Base-by-base conservation (phyloP, 768 basidiomycete species). In the Rhodotorula toruloides region DNA sequence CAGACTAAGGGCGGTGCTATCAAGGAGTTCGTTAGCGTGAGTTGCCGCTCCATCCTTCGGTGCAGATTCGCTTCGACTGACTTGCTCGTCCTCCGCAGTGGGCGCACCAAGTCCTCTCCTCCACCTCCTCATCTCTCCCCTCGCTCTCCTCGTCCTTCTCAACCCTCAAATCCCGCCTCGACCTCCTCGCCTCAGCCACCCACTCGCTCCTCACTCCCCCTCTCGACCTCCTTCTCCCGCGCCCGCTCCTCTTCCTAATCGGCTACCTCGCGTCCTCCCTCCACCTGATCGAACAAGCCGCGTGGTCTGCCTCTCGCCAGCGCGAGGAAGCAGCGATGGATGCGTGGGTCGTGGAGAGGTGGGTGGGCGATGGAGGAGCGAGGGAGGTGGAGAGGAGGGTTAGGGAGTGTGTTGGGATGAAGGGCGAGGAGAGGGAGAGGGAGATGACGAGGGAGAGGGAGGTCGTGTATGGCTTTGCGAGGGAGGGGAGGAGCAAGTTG, bases 231-330 rank as follows among this genome's bases (percentile, higher is more conserved):
- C 77, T 86, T 2, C 73, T 86, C 25, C 79, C 84, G 0, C 83
- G 84, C 6, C 82, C 85, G 0, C 82, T 84, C 4, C 78, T 90
- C 32, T 81, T 84, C 70, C 78, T 87, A 6, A 78, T 85, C 39
- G 85, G 84, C 2, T 80, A 83, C 50, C 68, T 83, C 37, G 79
- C 85, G 0, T 83, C 86, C 2, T 79, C 81, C 14, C 59, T 82
- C 3, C 83, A 82, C 73, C 81, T 89, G 34, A 79, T 89, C 17
- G 87, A 89, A 74, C 87, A 90, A 53, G 83, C 85, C 0, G 75
- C 83, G 17, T 89, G 87, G 87, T 80, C 84, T 1, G 65, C 78
- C 65, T 75, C 49, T 13, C 76, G 64, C 10, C 46, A 40, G 3
- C 62, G 72, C 43, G 49, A 63, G 0, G 77, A 79, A 22, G 71